Percentiles rank a stretch among this genome's conserved stretches.
phyloP scores from a whole-genome alignment of 352 stramenopile genomes.

The Phytophthora quininea region DNA sequence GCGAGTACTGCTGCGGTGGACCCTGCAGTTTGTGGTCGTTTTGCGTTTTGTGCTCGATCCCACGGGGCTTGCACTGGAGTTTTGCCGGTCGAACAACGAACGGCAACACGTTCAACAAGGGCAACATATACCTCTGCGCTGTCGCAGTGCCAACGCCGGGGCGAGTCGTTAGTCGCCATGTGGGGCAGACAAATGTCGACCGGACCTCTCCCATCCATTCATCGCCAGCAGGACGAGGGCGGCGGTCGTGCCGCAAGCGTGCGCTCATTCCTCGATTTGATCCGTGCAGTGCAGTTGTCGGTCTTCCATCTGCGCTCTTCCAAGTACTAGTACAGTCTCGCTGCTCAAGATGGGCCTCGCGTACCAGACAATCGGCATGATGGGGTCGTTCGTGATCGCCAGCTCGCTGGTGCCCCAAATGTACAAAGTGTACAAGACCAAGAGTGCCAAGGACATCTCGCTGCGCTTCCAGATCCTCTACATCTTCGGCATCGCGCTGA shows the following conservation, averaged over 20 bases:
- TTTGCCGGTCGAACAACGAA: not conserved
- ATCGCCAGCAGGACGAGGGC: not conserved
- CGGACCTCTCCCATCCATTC: conserved; percentile 18
- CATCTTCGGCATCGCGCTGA: conserved; percentile 41
- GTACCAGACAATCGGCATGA: conserved; percentile 63
- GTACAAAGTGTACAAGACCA: conserved; percentile 64
- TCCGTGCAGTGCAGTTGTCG: conserved; percentile 1
- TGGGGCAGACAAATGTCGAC: conserved; percentile 10
- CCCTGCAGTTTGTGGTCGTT: too few relatives aligned
- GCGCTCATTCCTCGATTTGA: conserved; percentile 24
- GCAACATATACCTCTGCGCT: not conserved
- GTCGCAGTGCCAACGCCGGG: conserved; percentile 21
- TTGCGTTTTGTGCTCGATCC: too few relatives aligned
- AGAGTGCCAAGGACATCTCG: conserved; percentile 66
- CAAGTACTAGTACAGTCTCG: not conserved
- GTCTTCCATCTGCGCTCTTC: not conserved
- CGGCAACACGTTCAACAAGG: not conserved
- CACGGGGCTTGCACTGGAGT: too few relatives aligned
- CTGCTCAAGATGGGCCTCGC: conserved; percentile 32
- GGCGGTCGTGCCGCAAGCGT: conserved; percentile 1
- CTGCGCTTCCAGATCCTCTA: conserved; percentile 56
- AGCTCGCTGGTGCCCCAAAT: conserved; percentile 65
- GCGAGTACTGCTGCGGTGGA: too few relatives aligned
- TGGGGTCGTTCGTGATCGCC: conserved; percentile 66
- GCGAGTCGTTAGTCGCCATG: conserved; percentile 23